phyloP scores from a whole-genome alignment of 2,329 filamentous ascomycete species.

The Gliomastix tumulicola region DNA sequence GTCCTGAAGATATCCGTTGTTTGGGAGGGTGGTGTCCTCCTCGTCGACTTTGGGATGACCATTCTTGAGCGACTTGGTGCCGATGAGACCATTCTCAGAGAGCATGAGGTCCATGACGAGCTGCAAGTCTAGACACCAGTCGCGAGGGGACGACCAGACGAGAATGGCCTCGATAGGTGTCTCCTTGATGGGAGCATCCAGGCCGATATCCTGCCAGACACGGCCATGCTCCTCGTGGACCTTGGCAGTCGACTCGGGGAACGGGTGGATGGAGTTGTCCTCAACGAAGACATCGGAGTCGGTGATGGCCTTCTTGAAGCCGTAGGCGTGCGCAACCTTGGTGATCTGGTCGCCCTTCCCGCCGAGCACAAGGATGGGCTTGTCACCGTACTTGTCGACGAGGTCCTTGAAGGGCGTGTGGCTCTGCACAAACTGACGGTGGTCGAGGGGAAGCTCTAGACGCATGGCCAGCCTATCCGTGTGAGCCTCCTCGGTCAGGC shows the following conservation, averaged over 20 bases:
- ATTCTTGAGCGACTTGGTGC: constrained; percentile 56
- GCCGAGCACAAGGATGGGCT: constrained; percentile 45
- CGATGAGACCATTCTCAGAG: constrained; percentile 47
- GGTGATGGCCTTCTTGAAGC: constrained; percentile 26
- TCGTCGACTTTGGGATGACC: no score
- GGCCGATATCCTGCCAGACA: no score
- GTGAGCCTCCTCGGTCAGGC: constrained; percentile 56
- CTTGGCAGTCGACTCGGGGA: no score
- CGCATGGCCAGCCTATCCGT: constrained; percentile 52
- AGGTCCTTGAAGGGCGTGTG: constrained; percentile 64
- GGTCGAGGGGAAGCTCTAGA: constrained; percentile 38
- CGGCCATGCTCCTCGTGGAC: no score
- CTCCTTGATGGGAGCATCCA: no score
- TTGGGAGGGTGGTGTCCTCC: constrained; percentile 16
- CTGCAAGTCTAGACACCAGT: constrained; percentile 26
- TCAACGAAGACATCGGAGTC: constrained; percentile 21
- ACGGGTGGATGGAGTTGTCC: constrained; percentile 17
- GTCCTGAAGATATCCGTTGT: constrained; percentile 39
- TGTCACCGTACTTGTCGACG: constrained; percentile 37
- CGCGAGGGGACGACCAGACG: constrained; percentile 23
- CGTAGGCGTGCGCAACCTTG: constrained; percentile 18
- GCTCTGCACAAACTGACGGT: constrained; percentile 47
- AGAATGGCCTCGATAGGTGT: constrained; percentile 24
- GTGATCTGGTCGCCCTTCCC: constrained; percentile 29
- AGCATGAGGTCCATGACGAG: constrained; percentile 20